Conservation (phyloP, 2,329 filamentous ascomycete species). For the Cucurbitaria berberidis region DNA sequence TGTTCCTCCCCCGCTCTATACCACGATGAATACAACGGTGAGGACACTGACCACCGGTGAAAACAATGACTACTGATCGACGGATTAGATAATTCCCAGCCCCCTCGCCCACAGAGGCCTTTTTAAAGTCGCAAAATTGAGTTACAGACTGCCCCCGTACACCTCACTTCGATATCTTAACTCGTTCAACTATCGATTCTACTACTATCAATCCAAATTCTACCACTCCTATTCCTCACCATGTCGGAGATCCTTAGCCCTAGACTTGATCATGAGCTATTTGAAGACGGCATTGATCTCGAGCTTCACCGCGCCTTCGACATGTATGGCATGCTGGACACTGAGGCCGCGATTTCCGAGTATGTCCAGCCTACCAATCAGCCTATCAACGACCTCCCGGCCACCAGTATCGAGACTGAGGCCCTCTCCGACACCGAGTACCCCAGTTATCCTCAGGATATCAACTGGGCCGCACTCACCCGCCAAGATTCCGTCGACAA, state of each 20-base stretch:
- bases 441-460: neutral
- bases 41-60: neutral
- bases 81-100: constrained; percentile 6
- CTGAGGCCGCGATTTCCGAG: neutral
- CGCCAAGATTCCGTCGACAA: no score
- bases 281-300: neutral
- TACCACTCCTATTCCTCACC: neutral
- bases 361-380: neutral
- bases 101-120: constrained; percentile 1
- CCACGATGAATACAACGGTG: neutral
- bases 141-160: neutral
- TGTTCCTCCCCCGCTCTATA: neutral
- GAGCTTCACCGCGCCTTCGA: neutral
- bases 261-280: neutral
- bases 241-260: neutral
- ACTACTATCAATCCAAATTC: neutral
- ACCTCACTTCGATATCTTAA: neutral
- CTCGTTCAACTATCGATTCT: neutral
- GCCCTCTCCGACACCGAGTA: neutral
- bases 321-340: neutral
- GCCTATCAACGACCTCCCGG: neutral
- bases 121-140: neutral
- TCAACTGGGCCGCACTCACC: neutral
- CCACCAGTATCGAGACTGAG: neutral
- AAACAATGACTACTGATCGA: neutral